A percentile compares a stretch with the other conserved stretches of the same genome.
phyloP scores from a whole-genome alignment of 2,329 filamentous ascomycete genomes.

The Paecilomyces variotii region DNA sequence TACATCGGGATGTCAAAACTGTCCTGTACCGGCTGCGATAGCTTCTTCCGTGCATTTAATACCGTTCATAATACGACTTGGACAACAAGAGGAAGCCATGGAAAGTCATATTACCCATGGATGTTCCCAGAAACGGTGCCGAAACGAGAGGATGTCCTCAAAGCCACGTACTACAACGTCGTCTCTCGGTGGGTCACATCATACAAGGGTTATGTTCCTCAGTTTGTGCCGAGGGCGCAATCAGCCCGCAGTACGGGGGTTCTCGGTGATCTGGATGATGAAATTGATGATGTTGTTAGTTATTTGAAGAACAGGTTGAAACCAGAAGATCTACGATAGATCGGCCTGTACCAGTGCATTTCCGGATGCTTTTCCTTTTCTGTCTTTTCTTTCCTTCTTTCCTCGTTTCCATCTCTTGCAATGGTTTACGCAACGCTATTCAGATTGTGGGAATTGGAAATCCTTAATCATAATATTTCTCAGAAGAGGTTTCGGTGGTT shows the following conservation, averaged over 20 bases:
- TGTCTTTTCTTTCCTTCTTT: too few relatives aligned
- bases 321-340: neutral
- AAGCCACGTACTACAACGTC: neutral
- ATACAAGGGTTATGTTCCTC: neutral
- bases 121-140: neutral
- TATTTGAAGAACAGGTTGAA: neutral
- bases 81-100: neutral
- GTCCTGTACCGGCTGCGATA: neutral
- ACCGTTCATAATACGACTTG: neutral
- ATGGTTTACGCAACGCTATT: too few relatives aligned
- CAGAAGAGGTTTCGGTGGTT: too few relatives aligned
- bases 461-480: too few relatives aligned
- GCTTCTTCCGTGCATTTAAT: neutral
- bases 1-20: neutral
- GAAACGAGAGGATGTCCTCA: neutral
- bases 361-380: too few relatives aligned
- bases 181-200: neutral
- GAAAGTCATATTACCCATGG: neutral
- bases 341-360: neutral
- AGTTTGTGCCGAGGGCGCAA: neutral
- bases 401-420: too few relatives aligned
- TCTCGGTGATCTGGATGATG: neutral
- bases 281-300: neutral
- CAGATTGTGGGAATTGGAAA: too few relatives aligned
- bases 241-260: neutral